Base-by-base conservation (phyloP, 2,329 filamentous ascomycete species). In the Exophiala bonariae region DNA sequence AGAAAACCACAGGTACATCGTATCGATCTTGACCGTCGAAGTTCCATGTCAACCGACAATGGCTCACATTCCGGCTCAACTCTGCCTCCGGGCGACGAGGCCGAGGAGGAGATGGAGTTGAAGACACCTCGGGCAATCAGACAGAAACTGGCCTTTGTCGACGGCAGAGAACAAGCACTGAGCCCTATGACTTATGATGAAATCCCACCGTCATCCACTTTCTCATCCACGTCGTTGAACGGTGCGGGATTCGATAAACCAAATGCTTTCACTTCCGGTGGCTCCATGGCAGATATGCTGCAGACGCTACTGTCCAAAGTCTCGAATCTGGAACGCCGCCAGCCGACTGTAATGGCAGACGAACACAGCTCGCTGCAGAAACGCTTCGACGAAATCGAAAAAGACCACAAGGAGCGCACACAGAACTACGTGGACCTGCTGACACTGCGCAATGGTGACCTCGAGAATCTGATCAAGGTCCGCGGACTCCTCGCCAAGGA, bases 401-500 rank as follows among this genome's bases (percentile, higher is more conserved):
- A 57, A 2, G 67, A 72, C 44, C 70, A 71, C 49, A 61, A 61
- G 14, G 52, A 55, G 1, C 66, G 63, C 59, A 55, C 59, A 38
- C 63, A 63, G 31, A 59, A 67, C 18, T 65, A 72, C 42, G 64
- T 68, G 54, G 65, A 67, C n/a, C 62, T 72, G 38, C 70, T 65
- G 54, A 62, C 63, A 3, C 59, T 73, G 16, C 62, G 70, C 28
- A 68, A 72, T 48, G 67, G 70, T 50, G 70, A 73, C 36, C 64
- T 72, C 2, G 63, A 66, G 41, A 73, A 72, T 50, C 65, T 71
- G 51, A 68, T 71, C 55, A 70, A 67, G 57, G 63, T 71, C 33
- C 66, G 68, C 3, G 63, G 61, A 16, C 48, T 70, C 13, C 61
- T 73, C 13, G 69, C 69, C 19, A 63, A 66, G 43, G 64, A 66